These are phyloP conservation scores for Alternaria ventricosa DNA, from an alignment of 2,329 filamentous ascomycete species.

Conservation along the genomic window DNA sequence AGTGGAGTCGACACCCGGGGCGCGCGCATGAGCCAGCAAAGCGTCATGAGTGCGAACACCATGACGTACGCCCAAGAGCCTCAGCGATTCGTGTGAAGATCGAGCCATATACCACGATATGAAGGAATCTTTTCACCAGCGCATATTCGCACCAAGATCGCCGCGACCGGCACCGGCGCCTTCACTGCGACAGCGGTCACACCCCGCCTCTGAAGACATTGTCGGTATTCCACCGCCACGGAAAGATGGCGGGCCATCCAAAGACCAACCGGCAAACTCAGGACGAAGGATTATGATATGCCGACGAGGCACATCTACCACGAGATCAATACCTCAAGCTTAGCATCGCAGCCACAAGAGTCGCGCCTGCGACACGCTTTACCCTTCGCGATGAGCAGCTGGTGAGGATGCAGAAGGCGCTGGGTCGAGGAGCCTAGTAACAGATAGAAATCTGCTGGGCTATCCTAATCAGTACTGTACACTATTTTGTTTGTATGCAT, in stretches of 20 bases:
- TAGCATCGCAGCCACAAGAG: background rate
- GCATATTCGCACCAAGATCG: background rate
- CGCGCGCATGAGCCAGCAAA: conserved; percentile 21
- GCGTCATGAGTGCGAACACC: conserved; percentile 24
- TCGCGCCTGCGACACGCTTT: background rate
- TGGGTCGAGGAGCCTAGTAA: background rate
- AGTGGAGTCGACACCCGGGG: conserved; percentile 2
- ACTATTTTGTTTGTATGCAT: background rate
- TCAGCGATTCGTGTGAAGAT: conserved; percentile 30
- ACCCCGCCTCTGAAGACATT: background rate
- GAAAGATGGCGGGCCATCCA: background rate
- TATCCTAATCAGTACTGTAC: background rate
- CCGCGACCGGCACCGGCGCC: background rate
- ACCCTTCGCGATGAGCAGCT: background rate
- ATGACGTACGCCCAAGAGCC: conserved; percentile 25
- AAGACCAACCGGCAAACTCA: background rate
- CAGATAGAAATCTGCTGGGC: background rate
- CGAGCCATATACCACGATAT: background rate
- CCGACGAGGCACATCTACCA: background rate
- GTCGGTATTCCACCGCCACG: background rate
- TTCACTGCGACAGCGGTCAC: background rate
- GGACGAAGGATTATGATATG: too few species aligned
- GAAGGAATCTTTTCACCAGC: background rate
- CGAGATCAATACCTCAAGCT: background rate
- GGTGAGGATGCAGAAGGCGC: background rate